Evolutionary conservation across 2,329 filamentous ascomycete genomes (phyloP), one percentile per base, ranked within the genome.

Genomic region (Phyllosticta citribraziliensis): DNA sequence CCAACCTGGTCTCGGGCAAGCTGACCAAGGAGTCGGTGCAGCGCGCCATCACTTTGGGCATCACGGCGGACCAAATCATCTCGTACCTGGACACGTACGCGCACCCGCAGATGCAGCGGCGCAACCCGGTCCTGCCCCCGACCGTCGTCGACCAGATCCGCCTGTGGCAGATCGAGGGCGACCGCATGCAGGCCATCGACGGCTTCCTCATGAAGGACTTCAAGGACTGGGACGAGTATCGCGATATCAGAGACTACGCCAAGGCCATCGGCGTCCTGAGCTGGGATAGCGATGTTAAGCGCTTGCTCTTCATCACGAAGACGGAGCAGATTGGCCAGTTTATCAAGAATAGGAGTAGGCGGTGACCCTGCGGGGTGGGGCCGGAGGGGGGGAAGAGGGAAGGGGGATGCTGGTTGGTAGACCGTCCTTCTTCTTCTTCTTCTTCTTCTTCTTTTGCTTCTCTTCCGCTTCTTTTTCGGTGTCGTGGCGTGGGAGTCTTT

Each of bases 71-170:
- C 68, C 94, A 99, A 73, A 96, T 99, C 73, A 93, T 99, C 68
- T 86, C 88, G 19, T 99, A 97, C 76, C 84, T 99, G 1, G 86
- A 88, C 8, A 88, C 89, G 3, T 93, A 99, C 75, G 94, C 94
- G 0, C 94, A 99, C 76, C 91, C 95, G 53, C 90, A 97, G 74
- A 91, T 99, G 84, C 86, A 88, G 67, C 87, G 88, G 64, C 80
- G 83, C 52, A 30, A n/a, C 20, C 88, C 92, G 1, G 84, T 96
- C 17, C 82, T 99, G 1, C 94, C 95, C 1, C 92, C 94, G 0
- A 97, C 95, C 0, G 94, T 99, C 17, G 90, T 97, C 65, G 94
- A 99, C 74, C 94, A 99, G 78, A 97, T 99, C 69, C 84, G 92
- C 2, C 84, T 99, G 20, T 99, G 94, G 94, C 93, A 99, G 78